Evolutionary conservation across 108 stramenopile genomes (phyloP).

Genomic region (Skeletonema grethae): DNA sequence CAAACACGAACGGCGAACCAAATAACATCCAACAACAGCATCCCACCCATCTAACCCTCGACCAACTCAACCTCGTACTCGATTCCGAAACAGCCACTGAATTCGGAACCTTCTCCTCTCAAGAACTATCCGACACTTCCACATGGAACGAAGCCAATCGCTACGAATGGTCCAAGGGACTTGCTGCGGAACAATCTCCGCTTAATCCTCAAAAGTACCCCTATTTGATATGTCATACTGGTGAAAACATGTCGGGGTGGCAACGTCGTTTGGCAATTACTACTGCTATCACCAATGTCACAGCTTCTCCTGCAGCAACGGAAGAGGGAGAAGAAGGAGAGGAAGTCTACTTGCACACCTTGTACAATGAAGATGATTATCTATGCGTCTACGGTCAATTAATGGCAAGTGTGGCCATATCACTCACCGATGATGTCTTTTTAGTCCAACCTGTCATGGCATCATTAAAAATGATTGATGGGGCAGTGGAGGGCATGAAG

Average conservation of each 20-base stretch:
- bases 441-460: slow-evolving; percentile 29
- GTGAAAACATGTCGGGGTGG: slow-evolving; percentile 17
- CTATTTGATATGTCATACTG: slow-evolving; percentile 25
- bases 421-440: slow-evolving; percentile 11
- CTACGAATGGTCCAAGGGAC: slow-evolving; percentile 26
- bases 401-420: slow-evolving; percentile 8
- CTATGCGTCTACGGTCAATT: slow-evolving; percentile 32
- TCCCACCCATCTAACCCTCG: neutral
- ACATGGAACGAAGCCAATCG: slow-evolving; percentile 17
- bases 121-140: neutral
- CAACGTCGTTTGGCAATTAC: slow-evolving; percentile 17
- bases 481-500: slow-evolving; percentile 11
- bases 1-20: too few species aligned
- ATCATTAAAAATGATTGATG: slow-evolving; percentile 22
- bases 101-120: neutral
- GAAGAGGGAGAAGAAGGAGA: neutral
- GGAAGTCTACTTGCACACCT: neutral
- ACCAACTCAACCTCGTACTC: neutral
- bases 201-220: slow-evolving; percentile 14
- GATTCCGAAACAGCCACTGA: neutral
- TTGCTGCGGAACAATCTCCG: neutral
- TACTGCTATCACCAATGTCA: neutral
- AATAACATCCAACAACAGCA: too few species aligned
- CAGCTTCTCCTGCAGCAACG: too few species aligned
- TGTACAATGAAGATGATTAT: slow-evolving; percentile 31